Base-by-base conservation (phyloP, 768 basidiomycete genomes). In the Hygrocybe punicea region DNA sequence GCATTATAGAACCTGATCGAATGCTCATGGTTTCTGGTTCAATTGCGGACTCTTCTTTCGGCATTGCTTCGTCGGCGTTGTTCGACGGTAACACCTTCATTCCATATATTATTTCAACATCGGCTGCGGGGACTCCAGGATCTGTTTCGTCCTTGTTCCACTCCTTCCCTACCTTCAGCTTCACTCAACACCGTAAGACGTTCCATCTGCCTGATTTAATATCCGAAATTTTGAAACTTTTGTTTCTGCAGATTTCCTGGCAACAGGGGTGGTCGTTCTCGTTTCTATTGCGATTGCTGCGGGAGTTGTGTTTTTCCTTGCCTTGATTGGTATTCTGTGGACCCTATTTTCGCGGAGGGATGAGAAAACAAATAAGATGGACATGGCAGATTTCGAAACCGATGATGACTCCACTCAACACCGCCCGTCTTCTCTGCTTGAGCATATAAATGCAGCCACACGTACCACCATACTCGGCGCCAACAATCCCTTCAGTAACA, bases 271-370 rank as follows among this genome's bases (percentile, higher is more conserved):
- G 36, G 93, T 99, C 54, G 98, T 98, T 62, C 81, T 99, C 44
- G 94, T 99, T 62, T 95, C 94, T 2, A 97, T 99, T 60, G 97
- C 97, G 23, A 97, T 98, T 62, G 87, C 91, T 9, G 93, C 94
- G 14, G 97, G 96, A 16, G 84, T 98, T 19, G 89, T 95, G 36
- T 95, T 94, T 81, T 76, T 95, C 1, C 78, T 94, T 33, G 87
- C 89, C 14, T 76, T 96, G 40, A 76, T 93, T 55, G 92, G 92
- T 50, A 89, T 96, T 53, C 73, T 96, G 36, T 91, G 93, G 91
- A 87, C 92, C 2, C 78, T 94, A n/a, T 84, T 93, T 71, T 85
- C 89, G 19, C 81, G 91, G 53, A 81, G 85, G 53, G 92, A 93
- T 37, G 89, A 92, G 65, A 85, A 83, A 64, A 60, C 82, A 9